Base-by-base conservation (phyloP, 176 grass and related monocot species). In the Melocanna baccifera region DNA sequence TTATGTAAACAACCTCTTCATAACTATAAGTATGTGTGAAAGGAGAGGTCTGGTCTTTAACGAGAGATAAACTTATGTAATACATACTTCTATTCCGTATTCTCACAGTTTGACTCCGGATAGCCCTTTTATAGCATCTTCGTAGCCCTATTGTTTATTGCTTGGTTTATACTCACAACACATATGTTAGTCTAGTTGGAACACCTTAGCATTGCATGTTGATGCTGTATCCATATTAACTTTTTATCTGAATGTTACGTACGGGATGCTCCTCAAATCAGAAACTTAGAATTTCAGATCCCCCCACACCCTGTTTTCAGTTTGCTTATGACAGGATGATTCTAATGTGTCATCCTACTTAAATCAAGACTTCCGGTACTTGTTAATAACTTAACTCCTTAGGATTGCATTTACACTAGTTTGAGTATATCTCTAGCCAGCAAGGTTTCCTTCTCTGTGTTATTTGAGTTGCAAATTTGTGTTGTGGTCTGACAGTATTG, bases 321-420 rank as follows among this genome's bases (percentile, higher is more conserved):
- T 46, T 45, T 78, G 9, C 36, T 62, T 67, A 66, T 76, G 32
- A 20, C 5, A 75, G 30, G 68, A 26, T 58, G 29, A 26, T 71
- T 61, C 25, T 32, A 61, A 47, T 43, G 36, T 32, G 12, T 62
- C 32, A 20, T 56, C 12, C 71, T 58, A 18, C 25, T 40, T 67
- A 32, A 67, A 58, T 56, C 8, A 23, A 23, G 42, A 34, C 26
- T 70, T 29, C 19, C 8, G 10, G 12, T 62, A 48, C 20, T 46
- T 32, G 4, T 40, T 78, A 57, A 57, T 51, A 51, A 51, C 48
- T 47, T 78, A 16, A 23, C 28, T 68, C 18, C 0, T 10, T 2
- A 23, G 1, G 13, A 85, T 85, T 57, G 16, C 67, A 67, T 88
- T 28, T 58, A 18, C 16, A 23, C 62, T 78, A 65, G 64, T 83